Base-by-base conservation (phyloP, 306 rosid species). In the Castanopsis chinensis region DNA sequence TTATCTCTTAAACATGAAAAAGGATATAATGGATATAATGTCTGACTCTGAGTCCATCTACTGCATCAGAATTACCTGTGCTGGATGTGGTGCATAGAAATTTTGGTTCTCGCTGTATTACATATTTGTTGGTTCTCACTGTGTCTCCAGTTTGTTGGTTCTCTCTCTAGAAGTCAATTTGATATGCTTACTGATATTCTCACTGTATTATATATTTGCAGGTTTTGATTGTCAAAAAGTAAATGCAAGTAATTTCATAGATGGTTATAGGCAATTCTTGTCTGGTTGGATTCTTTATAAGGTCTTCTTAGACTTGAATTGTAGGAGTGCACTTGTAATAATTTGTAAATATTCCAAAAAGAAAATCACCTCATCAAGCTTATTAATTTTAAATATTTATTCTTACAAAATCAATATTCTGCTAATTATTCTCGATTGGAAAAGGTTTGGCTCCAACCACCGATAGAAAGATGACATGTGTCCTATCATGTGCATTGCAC, bases 131-230 rank as follows among this genome's bases (percentile, higher is more conserved):
- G 75, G 80, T 33, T 69, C 77, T 77, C 65, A 37, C 75, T 79
- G 28, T 23, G 23, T 54, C 57, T 52, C 54, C 73, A 77, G 20
- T n/a, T 14, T 73, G 45, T 57, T 60, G 1, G 12, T 76, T 72
- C 57, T 61, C 56, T 79, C 64, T 57, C 49, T 73, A 35, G 43
- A 70, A 82, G 78, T 77, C 78, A 78, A 71, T 72, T 61, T 33
- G 53, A 71, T 58, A 25, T 75, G 58, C 78, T 41, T 54, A 63
- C 65, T 15, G 58, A 57, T 75, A 30, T 78, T 77, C 59, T 78
- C 59, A 33, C 30, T 75, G 71, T 69, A 75, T 78, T 71, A 33
- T 33, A 25, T 23, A 41, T 41, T 41, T 41, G 2, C 45, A 41
- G 7, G 45, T 70, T 12, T 19, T n/a, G 58, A 51, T 14, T 61